A percentile compares a stretch with the other conserved stretches of the same genome.
Evolutionary conservation across 306 rosid species (phyloP).

Genomic region (Rubus idaeus): DNA sequence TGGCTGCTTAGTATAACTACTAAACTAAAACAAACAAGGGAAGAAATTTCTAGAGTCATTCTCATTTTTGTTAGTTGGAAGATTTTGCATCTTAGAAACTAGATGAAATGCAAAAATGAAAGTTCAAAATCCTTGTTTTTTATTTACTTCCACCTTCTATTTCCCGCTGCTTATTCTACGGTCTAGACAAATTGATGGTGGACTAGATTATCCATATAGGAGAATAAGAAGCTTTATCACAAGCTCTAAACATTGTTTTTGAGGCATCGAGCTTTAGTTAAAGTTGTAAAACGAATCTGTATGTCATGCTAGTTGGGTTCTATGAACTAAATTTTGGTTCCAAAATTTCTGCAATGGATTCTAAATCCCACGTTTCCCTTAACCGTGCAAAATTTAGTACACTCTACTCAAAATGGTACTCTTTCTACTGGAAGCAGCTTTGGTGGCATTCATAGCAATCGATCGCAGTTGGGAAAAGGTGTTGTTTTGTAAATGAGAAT

Average conservation of each 20-base stretch:
- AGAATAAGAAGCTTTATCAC: not conserved
- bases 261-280: conserved; percentile 9
- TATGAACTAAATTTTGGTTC: not conserved
- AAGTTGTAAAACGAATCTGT: not conserved
- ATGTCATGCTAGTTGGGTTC: not conserved
- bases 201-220: not conserved
- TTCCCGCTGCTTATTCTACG: not conserved
- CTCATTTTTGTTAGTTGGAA: not conserved
- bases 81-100: not conserved
- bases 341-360: not conserved
- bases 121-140: not conserved
- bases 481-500: not conserved
- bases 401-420: conserved; percentile 52
- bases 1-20: not conserved
- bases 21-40: not conserved
- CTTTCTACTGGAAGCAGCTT: conserved; percentile 60
- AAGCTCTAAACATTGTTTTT: conserved; percentile 15
- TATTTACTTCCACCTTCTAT: not conserved
- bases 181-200: not conserved
- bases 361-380: conserved; percentile 36
- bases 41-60: not conserved
- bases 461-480: conserved; percentile 89
- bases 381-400: conserved; percentile 61
- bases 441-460: conserved; percentile 75
- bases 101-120: not conserved